Evolutionary conservation across 2,329 filamentous ascomycete species (phyloP).

Genomic region (Akanthomyces muscarius): DNA sequence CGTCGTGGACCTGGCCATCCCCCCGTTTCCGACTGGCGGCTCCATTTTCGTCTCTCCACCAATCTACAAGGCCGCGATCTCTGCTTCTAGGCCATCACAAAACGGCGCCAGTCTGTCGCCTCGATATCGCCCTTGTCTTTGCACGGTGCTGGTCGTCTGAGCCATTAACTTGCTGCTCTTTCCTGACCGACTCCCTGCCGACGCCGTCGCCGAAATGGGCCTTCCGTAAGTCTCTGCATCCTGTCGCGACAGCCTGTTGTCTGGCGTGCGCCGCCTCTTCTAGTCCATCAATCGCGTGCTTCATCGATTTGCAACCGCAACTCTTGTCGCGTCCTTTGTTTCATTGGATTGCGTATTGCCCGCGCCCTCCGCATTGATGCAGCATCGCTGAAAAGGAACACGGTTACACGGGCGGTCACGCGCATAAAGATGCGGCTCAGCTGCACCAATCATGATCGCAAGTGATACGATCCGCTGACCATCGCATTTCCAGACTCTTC

Average conservation of each 20-base stretch:
- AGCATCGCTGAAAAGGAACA: not conserved
- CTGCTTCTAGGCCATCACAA: conserved; percentile 14
- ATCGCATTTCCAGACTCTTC: conserved; percentile 36
- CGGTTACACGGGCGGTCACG: not conserved
- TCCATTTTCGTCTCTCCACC: conserved; percentile 19
- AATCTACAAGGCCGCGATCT: conserved; percentile 12
- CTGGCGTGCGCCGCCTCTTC: not conserved
- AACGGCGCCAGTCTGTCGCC: conserved; percentile 1
- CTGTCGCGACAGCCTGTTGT: not conserved
- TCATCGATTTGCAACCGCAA: not conserved
- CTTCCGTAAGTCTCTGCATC: conserved; percentile 41
- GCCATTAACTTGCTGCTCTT: conserved; percentile 14
- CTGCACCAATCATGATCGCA: not conserved
- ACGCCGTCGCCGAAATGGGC: conserved; percentile 35
- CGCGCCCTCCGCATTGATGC: not conserved
- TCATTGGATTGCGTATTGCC: not conserved
- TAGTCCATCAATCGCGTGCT: conserved; percentile 10
- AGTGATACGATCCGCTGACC: not conserved
- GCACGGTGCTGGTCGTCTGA: conserved; percentile 7
- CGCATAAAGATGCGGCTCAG: not conserved
- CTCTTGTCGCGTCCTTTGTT: not conserved
- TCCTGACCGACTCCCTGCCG: not conserved
- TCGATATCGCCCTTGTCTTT: not conserved
- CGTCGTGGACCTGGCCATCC: conserved; percentile 5
- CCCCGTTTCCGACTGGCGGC: conserved; percentile 10